Evolutionary conservation across 2,329 filamentous ascomycete species (phyloP).

Genomic region (Cladosporium sp.): DNA sequence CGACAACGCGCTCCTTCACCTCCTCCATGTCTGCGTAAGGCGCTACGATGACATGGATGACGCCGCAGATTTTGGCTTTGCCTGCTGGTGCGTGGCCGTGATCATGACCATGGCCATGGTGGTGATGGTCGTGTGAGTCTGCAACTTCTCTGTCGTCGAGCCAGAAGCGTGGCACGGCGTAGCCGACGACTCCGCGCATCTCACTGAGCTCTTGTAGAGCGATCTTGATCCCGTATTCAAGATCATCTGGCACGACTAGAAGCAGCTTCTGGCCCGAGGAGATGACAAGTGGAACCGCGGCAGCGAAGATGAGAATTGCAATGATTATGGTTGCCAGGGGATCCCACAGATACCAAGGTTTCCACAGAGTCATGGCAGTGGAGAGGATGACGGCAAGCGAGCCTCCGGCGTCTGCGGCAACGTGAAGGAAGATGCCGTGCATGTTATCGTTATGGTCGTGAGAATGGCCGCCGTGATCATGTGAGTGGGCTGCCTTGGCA

Average conservation of each 20-base stretch:
- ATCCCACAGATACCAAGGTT: conserved; percentile 91
- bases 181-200: conserved; percentile 78
- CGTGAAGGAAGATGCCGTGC: conserved; percentile 94
- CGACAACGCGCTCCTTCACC: conserved; percentile 70
- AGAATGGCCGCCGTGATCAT: conserved; percentile 20
- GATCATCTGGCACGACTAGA: conserved; percentile 75
- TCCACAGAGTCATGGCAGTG: conserved; percentile 79
- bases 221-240: conserved; percentile 84
- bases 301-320: conserved; percentile 87
- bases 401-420: conserved; percentile 89
- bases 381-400: conserved; percentile 92
- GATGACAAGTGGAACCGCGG: conserved; percentile 80
- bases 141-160: conserved; percentile 61
- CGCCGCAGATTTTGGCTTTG: conserved; percentile 61
- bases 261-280: conserved; percentile 79
- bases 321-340: conserved; percentile 92
- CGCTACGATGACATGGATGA: conserved; percentile 79
- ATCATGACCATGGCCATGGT: conserved; percentile 23
- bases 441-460: conserved; percentile 86
- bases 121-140: conserved; percentile 29
- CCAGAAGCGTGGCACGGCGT: conserved; percentile 89
- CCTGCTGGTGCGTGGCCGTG: conserved; percentile 21
- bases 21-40: conserved; percentile 73
- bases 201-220: conserved; percentile 77
- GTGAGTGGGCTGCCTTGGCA: conserved; percentile 15